phyloP scores from a whole-genome alignment of 164 flowering plant species.

The Macadamia tetraphylla region DNA sequence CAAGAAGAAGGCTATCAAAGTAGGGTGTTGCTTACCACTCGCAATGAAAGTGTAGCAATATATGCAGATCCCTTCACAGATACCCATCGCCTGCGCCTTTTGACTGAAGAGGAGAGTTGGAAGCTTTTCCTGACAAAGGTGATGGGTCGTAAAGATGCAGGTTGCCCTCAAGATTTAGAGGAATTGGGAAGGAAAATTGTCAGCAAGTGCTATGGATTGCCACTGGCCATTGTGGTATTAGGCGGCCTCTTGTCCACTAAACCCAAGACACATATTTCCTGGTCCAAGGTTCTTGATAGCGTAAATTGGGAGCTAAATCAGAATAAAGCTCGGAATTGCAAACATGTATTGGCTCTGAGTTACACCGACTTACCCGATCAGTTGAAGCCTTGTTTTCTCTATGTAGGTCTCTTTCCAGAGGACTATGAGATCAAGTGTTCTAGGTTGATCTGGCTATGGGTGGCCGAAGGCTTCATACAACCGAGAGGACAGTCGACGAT shows the following conservation, averaged over 20 bases:
- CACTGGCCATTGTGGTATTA: background rate
- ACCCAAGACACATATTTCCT: background rate
- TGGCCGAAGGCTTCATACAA: background rate
- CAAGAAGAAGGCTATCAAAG: background rate
- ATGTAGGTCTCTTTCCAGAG: no score
- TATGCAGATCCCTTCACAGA: background rate
- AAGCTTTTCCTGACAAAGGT: background rate
- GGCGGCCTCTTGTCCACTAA: slow-evolving; percentile 7
- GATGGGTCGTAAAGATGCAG: no score
- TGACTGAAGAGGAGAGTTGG: background rate
- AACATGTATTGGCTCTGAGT: background rate
- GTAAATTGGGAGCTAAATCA: background rate
- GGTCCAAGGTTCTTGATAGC: background rate
- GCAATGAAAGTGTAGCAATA: background rate
- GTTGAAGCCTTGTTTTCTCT: background rate
- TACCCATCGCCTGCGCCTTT: background rate
- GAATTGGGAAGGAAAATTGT: background rate
- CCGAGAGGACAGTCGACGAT: background rate
- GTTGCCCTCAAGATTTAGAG: background rate
- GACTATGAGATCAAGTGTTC: no score
- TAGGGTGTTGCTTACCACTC: background rate
- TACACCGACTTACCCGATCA: background rate
- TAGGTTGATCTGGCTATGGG: background rate
- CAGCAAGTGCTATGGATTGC: background rate
- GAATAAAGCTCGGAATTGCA: background rate